Conservation (phyloP, 768 basidiomycete species). For the Flagelloscypha sp. region DNA sequence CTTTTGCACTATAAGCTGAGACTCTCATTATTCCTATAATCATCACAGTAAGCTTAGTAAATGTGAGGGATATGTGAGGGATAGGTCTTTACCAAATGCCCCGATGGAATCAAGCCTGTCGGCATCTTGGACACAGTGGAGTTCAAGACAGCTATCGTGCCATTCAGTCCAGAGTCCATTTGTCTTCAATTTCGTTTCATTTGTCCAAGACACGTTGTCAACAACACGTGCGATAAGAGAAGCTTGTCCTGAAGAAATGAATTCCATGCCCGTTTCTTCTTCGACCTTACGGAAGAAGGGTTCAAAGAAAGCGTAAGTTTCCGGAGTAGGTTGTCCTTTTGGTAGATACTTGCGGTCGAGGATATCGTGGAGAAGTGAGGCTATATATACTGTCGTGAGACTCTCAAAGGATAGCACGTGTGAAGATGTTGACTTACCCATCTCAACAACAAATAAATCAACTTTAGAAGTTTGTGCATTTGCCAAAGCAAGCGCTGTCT, state of each 20-base stretch:
- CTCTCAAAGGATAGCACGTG: conserved; percentile 22
- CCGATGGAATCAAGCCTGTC: conserved; percentile 76
- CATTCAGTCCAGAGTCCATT: conserved; percentile 50
- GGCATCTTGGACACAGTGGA: conserved; percentile 78
- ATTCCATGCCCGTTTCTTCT: conserved; percentile 37
- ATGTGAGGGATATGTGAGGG: conserved; percentile 19
- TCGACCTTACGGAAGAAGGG: conserved; percentile 51
- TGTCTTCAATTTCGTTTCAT: conserved; percentile 61
- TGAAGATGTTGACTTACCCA: conserved; percentile 31
- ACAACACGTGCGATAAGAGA: conserved; percentile 50
- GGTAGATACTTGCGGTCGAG: conserved; percentile 80
- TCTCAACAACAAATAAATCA: conserved; percentile 71
- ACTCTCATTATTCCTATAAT: conserved; percentile 54
- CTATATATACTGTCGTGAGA: conserved; percentile 21
- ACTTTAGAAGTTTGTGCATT: conserved; percentile 35
- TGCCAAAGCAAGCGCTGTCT: conserved; percentile 66
- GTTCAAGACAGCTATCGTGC: conserved; percentile 65
- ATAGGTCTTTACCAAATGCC: conserved; percentile 52
- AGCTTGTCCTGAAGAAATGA: conserved; percentile 55
- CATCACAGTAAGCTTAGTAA: conserved; percentile 9
- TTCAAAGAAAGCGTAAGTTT: conserved; percentile 59
- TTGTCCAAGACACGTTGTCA: conserved; percentile 80
- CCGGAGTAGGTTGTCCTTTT: conserved; percentile 40
- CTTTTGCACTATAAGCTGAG: conserved; percentile 52
- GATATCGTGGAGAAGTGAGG: conserved; percentile 84